Evolutionary conservation across 2,329 filamentous ascomycete genomes (phyloP), one percentile per base, ranked within the genome.

Genomic region (Aspergillus latus): DNA sequence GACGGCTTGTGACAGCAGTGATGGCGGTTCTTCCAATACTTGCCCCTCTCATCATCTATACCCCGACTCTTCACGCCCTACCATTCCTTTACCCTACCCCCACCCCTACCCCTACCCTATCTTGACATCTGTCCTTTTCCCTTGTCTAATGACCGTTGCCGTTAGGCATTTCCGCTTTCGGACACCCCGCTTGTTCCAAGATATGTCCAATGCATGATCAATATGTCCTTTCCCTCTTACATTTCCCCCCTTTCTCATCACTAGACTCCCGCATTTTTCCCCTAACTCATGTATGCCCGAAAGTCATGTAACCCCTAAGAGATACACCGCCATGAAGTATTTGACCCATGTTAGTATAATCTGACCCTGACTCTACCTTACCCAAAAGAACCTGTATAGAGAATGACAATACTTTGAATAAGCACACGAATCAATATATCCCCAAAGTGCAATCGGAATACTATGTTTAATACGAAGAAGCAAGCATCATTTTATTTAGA

Each of bases 301-400:
- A 72, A 74, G 64, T 75, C 72, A 76, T 76, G 74, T 76, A 76
- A 66, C 57, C 61, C 62, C 49, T 59, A 63, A 69, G 67, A 72
- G 66, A 72, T 68, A 65, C 64, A 62, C 64, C 64, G 66, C 63
- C 62, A 73, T 66, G 70, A 71, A 70, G 58, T 59, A 56, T 61
- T 62, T 58, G 51, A 59, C 49, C 46, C 52, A 45, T 57, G 42
- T 56, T 57, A 60, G 59, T 63, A 63, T 62, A 62, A 59, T 60
- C 34, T 47, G 50, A 47, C 50, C 60, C 57, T 64, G 59, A 51
- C 56, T 54, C 58, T 59, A 59, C 57, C 50, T 51, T 47, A 58
- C 44, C 56, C 62, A 59, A 66, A 63, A 68, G 65, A 68, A 66
- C 52, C 56, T 64, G 62, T 63, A 66, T 66, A 66, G 61, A 64